Base-by-base conservation (phyloP, 345 rosid genomes). In the Xanthoceras sorbifolium region DNA sequence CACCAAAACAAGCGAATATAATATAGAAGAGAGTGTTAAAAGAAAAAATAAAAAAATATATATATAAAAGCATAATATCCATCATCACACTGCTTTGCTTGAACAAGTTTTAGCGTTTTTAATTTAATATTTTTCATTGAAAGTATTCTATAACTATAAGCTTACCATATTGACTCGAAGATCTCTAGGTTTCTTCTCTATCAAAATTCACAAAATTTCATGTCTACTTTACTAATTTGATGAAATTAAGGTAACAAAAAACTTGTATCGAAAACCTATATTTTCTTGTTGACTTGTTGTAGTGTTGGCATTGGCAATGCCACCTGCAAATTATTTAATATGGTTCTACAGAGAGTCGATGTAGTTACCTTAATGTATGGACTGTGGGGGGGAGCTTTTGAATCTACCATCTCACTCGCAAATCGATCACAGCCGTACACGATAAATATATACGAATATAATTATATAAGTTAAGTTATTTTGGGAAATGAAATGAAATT, bases 401-500 rank as follows among this genome's bases (percentile, higher is more conserved):
- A 17, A 42, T 63, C 67, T 18, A 63, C 4, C 17, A 70, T 69
- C 38, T 68, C 8, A 29, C 64, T 29, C 17, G 55, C 23, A 28
- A 29, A 36, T 42, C 59, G 10, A 77, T 15, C 71, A 11, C 32
- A 48, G 64, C 54, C 54, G 54, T 48, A 14, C 42, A 40, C 46
- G 12, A 29, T 42, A 67, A 22, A 57, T 23, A n/a, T n/a, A n/a
- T 4, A 46, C 6, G 20, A 72, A 71, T 38, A 9, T 31, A 32
- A 46, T 32, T 9, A 48, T 2, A 15, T 1, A 7, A 7, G 2
- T 42, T 42, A 42, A 42, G 10, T 42, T 42, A 42, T 68, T 62
- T 69, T 62, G 77, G 69, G 64, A 60, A 67, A 22, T 48, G 64
- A 46, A 67, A 22, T 34, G 64, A 5, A 73, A 73, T 73, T 11